A percentile compares a stretch with the other conserved stretches of the same genome.
These are phyloP conservation scores for Rhodofomes roseus DNA, from an alignment of 1,284 basidiomycete species.

Conservation along the genomic window DNA sequence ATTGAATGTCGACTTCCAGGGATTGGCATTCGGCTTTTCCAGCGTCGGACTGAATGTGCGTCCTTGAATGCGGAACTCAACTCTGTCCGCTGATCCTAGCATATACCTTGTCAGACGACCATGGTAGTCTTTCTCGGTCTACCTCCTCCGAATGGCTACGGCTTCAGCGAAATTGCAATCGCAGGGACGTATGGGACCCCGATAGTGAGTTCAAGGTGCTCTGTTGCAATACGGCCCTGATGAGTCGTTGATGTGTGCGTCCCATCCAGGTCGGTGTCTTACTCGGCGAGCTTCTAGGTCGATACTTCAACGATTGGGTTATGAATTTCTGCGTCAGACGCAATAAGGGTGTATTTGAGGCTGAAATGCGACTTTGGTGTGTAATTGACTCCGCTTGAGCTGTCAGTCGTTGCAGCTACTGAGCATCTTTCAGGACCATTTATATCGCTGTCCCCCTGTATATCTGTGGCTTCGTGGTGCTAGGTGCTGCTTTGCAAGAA, in stretches of 20 bases:
- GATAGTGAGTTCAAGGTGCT: conserved; percentile 26
- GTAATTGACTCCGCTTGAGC: conserved; percentile 10
- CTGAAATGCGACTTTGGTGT: conserved; percentile 67
- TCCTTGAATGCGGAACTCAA: no score
- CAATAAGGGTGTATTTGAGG: conserved; percentile 68
- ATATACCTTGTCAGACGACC: conserved; percentile 52
- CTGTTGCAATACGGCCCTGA: conserved; percentile 30
- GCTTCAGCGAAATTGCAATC: conserved; percentile 47
- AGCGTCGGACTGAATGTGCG: conserved; percentile 68
- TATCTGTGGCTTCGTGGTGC: conserved; percentile 58
- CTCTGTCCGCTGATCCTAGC: no score
- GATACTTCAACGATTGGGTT: conserved; percentile 66
- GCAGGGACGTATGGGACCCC: conserved; percentile 64
- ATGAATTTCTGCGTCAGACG: conserved; percentile 51
- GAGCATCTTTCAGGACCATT: conserved; percentile 44
- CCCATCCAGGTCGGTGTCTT: background rate
- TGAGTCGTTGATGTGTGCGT: background rate
- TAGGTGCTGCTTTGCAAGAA: conserved; percentile 52
- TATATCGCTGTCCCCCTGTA: conserved; percentile 62
- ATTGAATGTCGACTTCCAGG: conserved; percentile 29
- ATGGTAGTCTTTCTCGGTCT: conserved; percentile 64
- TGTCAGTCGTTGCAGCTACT: background rate
- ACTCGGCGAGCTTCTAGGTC: conserved; percentile 25
- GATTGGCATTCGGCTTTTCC: conserved; percentile 57
- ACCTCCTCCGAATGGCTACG: conserved; percentile 56